Evolutionary conservation across 2,329 filamentous ascomycete genomes (phyloP).

Genomic region (Epichloe hybrida): DNA sequence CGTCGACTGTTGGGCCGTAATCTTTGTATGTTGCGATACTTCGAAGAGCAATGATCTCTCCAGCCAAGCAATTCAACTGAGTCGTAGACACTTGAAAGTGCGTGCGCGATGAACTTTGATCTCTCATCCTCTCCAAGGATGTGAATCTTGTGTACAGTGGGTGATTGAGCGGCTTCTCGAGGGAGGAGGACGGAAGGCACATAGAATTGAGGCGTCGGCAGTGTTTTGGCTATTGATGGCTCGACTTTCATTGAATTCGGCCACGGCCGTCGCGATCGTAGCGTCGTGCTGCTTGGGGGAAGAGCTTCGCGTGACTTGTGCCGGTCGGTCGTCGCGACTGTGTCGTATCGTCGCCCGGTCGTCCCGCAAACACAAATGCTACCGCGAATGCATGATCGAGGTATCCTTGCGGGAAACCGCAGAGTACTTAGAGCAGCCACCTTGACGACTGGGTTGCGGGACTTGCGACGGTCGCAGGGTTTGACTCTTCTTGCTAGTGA

Average conservation of each 20-base stretch:
- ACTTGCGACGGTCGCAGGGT: background rate
- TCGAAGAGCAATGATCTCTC: conserved; percentile 12
- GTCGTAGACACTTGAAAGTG: conserved; percentile 26
- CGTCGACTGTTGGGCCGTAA: conserved; percentile 10
- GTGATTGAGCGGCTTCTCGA: conserved; percentile 17
- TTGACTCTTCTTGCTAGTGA: background rate
- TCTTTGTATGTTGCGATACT: conserved; percentile 19
- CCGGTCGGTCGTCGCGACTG: conserved; percentile 12
- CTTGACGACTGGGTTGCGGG: conserved; percentile 12
- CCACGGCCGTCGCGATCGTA: conserved; percentile 11
- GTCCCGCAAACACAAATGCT: conserved; percentile 23
- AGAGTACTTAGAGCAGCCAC: conserved; percentile 24
- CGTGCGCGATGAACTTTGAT: conserved; percentile 28
- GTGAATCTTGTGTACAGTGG: conserved; percentile 25
- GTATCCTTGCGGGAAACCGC: conserved; percentile 32
- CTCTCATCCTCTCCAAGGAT: conserved; percentile 28
- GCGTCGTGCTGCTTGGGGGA: conserved; percentile 9
- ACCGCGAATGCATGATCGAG: conserved; percentile 28
- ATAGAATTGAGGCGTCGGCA: conserved; percentile 14
- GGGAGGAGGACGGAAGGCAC: conserved; percentile 24
- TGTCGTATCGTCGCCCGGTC: conserved; percentile 22
- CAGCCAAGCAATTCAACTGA: conserved; percentile 23
- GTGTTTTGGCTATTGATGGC: conserved; percentile 1
- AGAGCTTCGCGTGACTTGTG: conserved; percentile 12
- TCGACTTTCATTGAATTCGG: conserved; percentile 9